Base-by-base conservation (phyloP, 2,329 filamentous ascomycete genomes). In the Fusarium nanum region DNA sequence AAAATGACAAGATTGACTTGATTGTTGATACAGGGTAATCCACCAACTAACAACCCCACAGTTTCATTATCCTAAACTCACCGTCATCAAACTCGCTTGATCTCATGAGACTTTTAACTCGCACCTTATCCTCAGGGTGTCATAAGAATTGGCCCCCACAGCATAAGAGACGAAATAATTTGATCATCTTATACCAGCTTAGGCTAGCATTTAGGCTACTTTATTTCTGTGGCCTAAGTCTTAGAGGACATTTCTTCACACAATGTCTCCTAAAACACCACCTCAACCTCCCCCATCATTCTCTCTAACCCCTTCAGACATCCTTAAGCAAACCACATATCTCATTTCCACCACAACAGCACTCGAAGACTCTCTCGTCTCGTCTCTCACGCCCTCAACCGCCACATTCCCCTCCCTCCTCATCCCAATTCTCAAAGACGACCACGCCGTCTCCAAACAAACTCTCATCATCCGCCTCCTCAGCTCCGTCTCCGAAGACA, bases 251-350 rank as follows among this genome's bases (percentile, higher is more conserved):
- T n/a, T n/a, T n/a, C n/a, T 27, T 11, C 20, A 27, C 40, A 49
- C 13, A 44, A 74, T 73, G 73, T 34, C 56, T 8, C 10, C 34
- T 3, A 68, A 46, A 32, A 13, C 52, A n/a, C 73, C 74, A 2
- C 75, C 74, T 1, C 73, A 76, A 12, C 5, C 50, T 13, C 74
- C 75, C 0, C 71, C 75, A 2, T 62, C 49, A 42, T 76, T 76
- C 56, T 53, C 60, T 22, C 18, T 57, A 16, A 47, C 64, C 5
- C 67, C 70, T 6, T 54, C 57, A 0, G 40, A 57, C 14, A 67
- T 76, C 11, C 65, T 75, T 44, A 41, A 40, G 11, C 55, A 67
- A 42, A 72, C 69, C 16, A 58, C 56, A 2, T 85, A 91, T 73
- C 64, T 74, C 65, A 69, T 75, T 22, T 27, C 52, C 16, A 37